A percentile compares a stretch with the other conserved stretches of the same genome.
Evolutionary conservation across 1,139 yeast genomes (phyloP).

Genomic region (Yamadazyma blattariae): DNA sequence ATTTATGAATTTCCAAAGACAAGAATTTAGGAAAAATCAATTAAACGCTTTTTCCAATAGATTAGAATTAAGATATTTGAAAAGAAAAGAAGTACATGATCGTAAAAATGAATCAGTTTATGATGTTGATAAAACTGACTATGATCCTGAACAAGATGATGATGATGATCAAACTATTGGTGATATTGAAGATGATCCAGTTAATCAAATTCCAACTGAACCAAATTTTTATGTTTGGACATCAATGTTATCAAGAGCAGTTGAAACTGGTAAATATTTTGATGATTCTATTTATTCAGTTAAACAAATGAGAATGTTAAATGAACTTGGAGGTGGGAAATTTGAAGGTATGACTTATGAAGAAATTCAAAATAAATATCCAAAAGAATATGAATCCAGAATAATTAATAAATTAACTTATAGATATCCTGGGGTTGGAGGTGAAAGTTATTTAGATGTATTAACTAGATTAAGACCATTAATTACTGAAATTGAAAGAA

Average conservation of each 20-base stretch:
- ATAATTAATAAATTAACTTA: slow-evolving; percentile 74
- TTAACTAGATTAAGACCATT: slow-evolving; percentile 86
- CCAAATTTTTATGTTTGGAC: slow-evolving; percentile 92
- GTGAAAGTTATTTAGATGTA: slow-evolving; percentile 92
- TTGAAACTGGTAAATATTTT: slow-evolving; percentile 75
- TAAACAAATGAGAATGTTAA: slow-evolving; percentile 89
- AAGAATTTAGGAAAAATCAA: slow-evolving; percentile 66
- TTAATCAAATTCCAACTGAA: slow-evolving; percentile 46
- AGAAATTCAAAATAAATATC: slow-evolving; percentile 65
- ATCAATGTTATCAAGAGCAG: slow-evolving; percentile 75
- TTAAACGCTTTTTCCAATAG: slow-evolving; percentile 49
- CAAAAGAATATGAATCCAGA: slow-evolving; percentile 77
- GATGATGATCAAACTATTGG: slow-evolving; percentile 10
- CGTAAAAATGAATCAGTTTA: not conserved
- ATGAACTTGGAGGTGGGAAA: slow-evolving; percentile 90
- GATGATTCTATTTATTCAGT: slow-evolving; percentile 71
- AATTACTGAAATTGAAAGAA: slow-evolving; percentile 88
- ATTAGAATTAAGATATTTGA: slow-evolving; percentile 36
- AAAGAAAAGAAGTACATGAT: slow-evolving; percentile 12
- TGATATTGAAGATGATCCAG: slow-evolving; percentile 16
- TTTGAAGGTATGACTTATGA: slow-evolving; percentile 89
- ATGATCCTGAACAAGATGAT: slow-evolving; percentile 22
- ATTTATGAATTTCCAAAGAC: slow-evolving; percentile 72
- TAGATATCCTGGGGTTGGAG: slow-evolving; percentile 96
- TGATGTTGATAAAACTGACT: slow-evolving; percentile 18